These are phyloP conservation scores for Neonothopanus nambi DNA, from an alignment of 1,284 basidiomycete genomes.

Conservation along the genomic window DNA sequence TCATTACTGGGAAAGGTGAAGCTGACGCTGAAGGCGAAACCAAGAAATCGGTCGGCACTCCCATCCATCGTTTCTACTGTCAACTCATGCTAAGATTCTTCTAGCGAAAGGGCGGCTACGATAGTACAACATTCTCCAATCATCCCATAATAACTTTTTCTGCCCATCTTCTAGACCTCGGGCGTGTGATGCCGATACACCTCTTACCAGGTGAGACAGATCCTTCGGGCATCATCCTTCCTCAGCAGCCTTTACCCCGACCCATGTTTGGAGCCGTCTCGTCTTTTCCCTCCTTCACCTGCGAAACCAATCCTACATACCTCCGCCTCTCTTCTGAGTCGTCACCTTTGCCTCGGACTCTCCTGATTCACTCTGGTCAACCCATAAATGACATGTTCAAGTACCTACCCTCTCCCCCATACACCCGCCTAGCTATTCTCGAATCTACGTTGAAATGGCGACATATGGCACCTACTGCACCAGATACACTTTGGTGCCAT, in stretches of 20 bases:
- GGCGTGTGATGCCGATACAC: conserved; percentile 74
- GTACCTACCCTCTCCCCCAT: conserved; percentile 74
- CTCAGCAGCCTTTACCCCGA: conserved; percentile 91
- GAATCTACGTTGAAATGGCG: conserved; percentile 87
- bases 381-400: conserved; percentile 95
- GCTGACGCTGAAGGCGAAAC: conserved; percentile 40
- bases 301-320: conserved; percentile 92
- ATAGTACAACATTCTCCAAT: conserved; percentile 63
- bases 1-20: conserved; percentile 38
- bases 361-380: conserved; percentile 89
- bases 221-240: conserved; percentile 86
- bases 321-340: conserved; percentile 52
- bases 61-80: background rate
- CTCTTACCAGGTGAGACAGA: conserved; percentile 86
- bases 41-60: conserved; percentile 56
- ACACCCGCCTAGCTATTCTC: conserved; percentile 73
- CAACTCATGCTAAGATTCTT: conserved; percentile 5
- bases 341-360: conserved; percentile 39
- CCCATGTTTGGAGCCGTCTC: conserved; percentile 85
- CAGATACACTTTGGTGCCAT: conserved; percentile 98
- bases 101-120: conserved; percentile 62
- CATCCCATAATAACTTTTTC: conserved; percentile 77
- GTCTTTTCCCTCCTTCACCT: conserved; percentile 65
- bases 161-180: conserved; percentile 72
- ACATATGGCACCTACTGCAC: conserved; percentile 96